Base-by-base conservation (phyloP, 768 basidiomycete species). In the Boletales sp. region DNA sequence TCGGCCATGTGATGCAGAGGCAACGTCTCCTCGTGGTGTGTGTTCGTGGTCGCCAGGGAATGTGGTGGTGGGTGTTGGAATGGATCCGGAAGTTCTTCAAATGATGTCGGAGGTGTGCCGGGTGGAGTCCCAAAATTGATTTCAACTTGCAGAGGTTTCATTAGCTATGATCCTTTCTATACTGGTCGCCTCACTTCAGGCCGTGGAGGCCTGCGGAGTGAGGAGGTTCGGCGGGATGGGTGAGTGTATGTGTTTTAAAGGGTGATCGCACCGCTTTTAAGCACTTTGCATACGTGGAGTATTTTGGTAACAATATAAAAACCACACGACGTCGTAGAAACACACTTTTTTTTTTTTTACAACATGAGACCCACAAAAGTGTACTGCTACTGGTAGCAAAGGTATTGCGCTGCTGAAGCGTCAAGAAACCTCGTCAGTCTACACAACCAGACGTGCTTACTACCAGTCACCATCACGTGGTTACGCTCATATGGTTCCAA, bases 401-500 rank as follows among this genome's bases (percentile, higher is more conserved):
- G 60, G 63, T 82, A 82, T 30, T 70, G 66, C 13, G 79, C 77
- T 78, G 53, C 14, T 39, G 32, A 35, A 14, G 43, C 40, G 43
- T 47, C 34, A 56, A 29, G 24, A 27, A 13, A 14, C 3, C 15
- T 34, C 40, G 0, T 15, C 24, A 1, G 24, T 6, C 24, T 27
- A 7, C 21, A 27, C 24, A 5, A 27, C 24, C 6, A 27, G 24
- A 27, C 17, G 6, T 8, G 58, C 84, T 46, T 59, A 88, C 86
- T 59, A 88, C 86, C 89, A 51, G 86, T 81, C 18, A 93, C 87
- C 87, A 93, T 93, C 4, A 90, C 90, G 59, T 93, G 90, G 61
- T 91, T 90, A 64, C 90, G 79, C 69, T 93, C 90, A 60, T 93
- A 92, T 4, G 90, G 90, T 71, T 98, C 97, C 35, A 99, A 74